Base-by-base conservation (phyloP, 192 early-diverging fungal species). In the Coemansia interrupta region DNA sequence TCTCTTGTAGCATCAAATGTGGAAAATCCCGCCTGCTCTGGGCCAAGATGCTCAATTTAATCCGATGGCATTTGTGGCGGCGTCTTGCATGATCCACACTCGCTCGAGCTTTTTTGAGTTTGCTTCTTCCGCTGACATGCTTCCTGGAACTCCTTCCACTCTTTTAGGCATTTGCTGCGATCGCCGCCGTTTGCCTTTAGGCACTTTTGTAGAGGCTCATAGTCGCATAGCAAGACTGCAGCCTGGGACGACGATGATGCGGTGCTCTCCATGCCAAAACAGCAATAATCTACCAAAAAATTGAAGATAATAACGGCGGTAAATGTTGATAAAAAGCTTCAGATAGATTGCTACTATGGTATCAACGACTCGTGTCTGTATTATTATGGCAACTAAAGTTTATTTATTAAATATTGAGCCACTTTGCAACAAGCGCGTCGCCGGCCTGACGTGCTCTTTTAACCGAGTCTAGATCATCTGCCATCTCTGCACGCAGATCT, bases 61-160 rank as follows among this genome's bases (percentile, higher is more conserved):
- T n/a, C n/a, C 17, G 28, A 40, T 46, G 53, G 41, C 15, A 14
- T 44, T 22, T 28, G 30, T 24, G 57, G 28, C 23, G 65, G 23
- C 14, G 39, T 17, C 58, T 67, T 60, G 65, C 65, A 60, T 32
- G 53, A 43, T 52, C 61, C 65, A 26, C 65, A 67, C 53, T 41
- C 51, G 30, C 6, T 36, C 9, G 48, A 20, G 48, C 18, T 3
- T 15, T 29, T 38, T 24, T 36, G 15, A 1, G 30, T 30, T 45
- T 66, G 58, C 68, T 68, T 80, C 61, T 80, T 63, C 75, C 81
- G 39, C 62, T 73, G 66, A 56, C 86, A 88, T 13, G 80, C 76
- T 2, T 60, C 56, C 47, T 80, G 75, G 57, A 88, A 88, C 39
- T 78, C 86, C 30, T 78, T 67, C 84, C 84, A 83, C 70, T 88